Evolutionary conservation across 352 stramenopile genomes (phyloP).

Genomic region (Blastocystis hominis): DNA sequence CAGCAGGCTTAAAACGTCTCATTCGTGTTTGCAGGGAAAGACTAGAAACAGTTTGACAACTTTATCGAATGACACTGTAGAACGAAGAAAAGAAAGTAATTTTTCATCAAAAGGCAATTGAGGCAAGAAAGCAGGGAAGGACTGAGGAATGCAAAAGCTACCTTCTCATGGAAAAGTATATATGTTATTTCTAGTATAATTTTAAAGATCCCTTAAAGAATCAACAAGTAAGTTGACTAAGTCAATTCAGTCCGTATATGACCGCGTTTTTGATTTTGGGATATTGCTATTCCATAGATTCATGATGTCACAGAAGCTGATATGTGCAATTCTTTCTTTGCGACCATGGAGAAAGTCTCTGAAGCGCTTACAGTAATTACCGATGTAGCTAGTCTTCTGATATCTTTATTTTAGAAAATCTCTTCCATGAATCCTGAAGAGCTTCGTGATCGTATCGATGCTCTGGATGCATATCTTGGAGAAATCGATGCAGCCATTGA

Average conservation of each 20-base stretch:
- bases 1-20: neutral
- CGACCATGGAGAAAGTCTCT: neutral
- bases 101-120: neutral
- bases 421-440: neutral
- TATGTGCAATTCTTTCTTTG: neutral
- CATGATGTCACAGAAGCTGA: neutral
- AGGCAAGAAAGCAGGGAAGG: neutral
- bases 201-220: too few species aligned
- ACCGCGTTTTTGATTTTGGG: too few species aligned
- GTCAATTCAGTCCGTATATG: too few species aligned
- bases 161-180: neutral
- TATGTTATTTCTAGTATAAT: neutral
- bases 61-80: neutral
- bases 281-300: neutral
- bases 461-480: slow-evolving; percentile 60
- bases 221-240: too few species aligned
- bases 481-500: slow-evolving; percentile 39
- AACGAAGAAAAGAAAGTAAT: slow-evolving; percentile 6
- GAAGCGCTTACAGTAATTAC: neutral
- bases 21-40: neutral
- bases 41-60: neutral
- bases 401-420: neutral
- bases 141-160: neutral
- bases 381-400: neutral
- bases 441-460: slow-evolving; percentile 27